Base-by-base conservation (phyloP, 495 filamentous ascomycete species). In the Hyaloscypha bicolor region DNA sequence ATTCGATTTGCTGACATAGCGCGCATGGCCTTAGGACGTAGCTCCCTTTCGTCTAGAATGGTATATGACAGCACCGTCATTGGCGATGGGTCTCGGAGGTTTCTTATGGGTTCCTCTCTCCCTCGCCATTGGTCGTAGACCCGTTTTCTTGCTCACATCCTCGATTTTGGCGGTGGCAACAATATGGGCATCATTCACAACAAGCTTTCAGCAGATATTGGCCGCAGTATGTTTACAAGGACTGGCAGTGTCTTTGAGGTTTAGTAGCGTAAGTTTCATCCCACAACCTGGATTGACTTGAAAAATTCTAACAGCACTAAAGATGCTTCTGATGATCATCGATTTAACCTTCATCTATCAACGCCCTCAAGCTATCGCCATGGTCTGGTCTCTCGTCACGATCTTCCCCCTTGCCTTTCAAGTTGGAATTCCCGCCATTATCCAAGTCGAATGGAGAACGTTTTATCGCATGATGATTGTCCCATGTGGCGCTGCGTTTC, bases 121-220 rank as follows among this genome's bases (percentile, higher is more conserved):
- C 8, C 35, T 37, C 6, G 35, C 35, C 8, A 37, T 37, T 8
- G 35, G 35, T 6, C 6, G 35, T 8, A 6, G 35, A 12, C 58
- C 76, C 19, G 77, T 80, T 6, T 71, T 78, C 6, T 71, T 81
- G 4, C 52, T 51, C 1, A 76, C 71, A 6, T 75, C 75, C 0
- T 31, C 75, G 3, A 58, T 79, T 14, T 62, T 77, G 67, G 76
- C 12, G 75, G 60, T 16, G 60, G 14, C 65, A 8, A 62, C 65
- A 55, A 6, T 61, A 9, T 32, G 65, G 31, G 65, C 65, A 5
- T 35, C 21, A 19, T 2, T 67, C 4, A 45, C 65, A 9, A 12
- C 16, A 9, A 61, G 21, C 16, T 67, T 67, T 45, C 53, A 53
- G 1, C 65, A 67, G 32, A 39, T 29, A 4, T 25, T 67, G 8